Conservation (phyloP, 257 asterid species). For the Solanum neorickii region DNA sequence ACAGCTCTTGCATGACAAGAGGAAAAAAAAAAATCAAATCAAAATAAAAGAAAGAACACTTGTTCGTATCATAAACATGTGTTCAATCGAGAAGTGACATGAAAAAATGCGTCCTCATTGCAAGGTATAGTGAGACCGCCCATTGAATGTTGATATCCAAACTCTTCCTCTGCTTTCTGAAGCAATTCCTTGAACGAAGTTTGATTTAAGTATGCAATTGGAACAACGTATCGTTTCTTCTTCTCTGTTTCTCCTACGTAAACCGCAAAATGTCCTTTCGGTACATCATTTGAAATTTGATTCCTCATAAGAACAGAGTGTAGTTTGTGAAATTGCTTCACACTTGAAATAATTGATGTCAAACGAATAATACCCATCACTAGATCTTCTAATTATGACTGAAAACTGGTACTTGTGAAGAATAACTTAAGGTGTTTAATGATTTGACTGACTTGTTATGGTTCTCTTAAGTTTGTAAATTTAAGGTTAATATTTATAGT, state of each 20-base stretch:
- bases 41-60: neutral
- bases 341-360: constrained; percentile 3
- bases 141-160: constrained; percentile 3
- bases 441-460: neutral
- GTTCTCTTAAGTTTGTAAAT: neutral
- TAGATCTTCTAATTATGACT: neutral
- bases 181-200: neutral
- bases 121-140: constrained; percentile 3
- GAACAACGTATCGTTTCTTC: neutral
- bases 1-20: neutral
- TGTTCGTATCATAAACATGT: neutral
- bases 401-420: no score
- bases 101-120: neutral
- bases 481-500: neutral
- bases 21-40: no score
- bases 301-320: constrained; percentile 5
- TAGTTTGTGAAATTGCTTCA: constrained; percentile 15
- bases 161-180: constrained; percentile 4
- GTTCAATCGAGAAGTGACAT: neutral
- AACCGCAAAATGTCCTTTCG: constrained; percentile 2
- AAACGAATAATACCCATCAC: constrained; percentile 20
- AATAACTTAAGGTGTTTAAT: neutral
- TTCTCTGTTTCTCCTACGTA: neutral
- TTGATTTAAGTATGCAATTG: neutral
- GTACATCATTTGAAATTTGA: neutral